These are phyloP conservation scores for Paulownia fortunei DNA, from an alignment of 257 asterid species.

Conservation along the genomic window DNA sequence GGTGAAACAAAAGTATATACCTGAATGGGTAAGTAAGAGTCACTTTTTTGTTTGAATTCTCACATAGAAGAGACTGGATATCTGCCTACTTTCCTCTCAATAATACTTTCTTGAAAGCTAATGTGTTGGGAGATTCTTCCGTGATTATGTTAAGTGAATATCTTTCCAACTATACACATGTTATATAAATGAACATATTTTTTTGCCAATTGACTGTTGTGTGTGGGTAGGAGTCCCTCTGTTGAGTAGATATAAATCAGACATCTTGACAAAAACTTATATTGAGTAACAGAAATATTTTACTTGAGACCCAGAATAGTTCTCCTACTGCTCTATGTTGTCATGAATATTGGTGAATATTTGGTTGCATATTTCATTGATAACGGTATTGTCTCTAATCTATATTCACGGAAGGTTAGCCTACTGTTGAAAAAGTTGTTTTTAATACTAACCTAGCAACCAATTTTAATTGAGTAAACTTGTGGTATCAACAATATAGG, in stretches of 20 bases:
- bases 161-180: background rate
- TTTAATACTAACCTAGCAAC: background rate
- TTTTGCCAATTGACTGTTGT: conserved; percentile 6
- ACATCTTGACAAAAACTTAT: background rate
- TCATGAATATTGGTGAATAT: conserved; percentile 24
- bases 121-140: conserved; percentile 1
- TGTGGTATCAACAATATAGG: conserved; percentile 13
- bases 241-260: background rate
- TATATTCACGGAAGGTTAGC: conserved; percentile 9
- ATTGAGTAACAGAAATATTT: conserved; percentile 1
- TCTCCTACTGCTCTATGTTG: background rate
- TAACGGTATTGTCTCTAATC: background rate
- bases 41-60: conserved; percentile 20
- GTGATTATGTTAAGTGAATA: conserved; percentile 1
- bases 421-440: conserved; percentile 15
- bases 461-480: background rate
- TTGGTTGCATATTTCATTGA: conserved; percentile 10
- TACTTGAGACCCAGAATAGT: conserved; percentile 4
- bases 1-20: conserved; percentile 59
- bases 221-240: background rate
- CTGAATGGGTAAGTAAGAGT: conserved; percentile 68
- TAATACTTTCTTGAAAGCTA: background rate
- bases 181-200: background rate
- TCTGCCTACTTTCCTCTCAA: conserved; percentile 9
- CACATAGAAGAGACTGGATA: conserved; percentile 2